Conservation (phyloP, 495 filamentous ascomycete species). For the Physcia stellaris region DNA sequence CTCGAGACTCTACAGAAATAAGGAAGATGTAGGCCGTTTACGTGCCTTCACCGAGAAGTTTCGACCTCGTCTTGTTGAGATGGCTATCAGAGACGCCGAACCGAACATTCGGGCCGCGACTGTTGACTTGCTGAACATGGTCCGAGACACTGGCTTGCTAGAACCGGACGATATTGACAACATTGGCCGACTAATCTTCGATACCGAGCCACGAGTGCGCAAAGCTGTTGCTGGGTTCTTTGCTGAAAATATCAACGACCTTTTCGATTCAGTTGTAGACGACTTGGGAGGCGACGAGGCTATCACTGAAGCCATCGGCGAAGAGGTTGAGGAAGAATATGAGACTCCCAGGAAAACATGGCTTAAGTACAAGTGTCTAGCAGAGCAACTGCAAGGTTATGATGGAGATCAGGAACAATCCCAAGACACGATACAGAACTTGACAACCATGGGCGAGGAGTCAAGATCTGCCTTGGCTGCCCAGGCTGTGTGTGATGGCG, state of each 20-base stretch:
- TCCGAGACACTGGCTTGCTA: slow-evolving; percentile 73
- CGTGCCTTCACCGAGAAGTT: slow-evolving; percentile 86
- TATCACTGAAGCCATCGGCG: slow-evolving; percentile 49
- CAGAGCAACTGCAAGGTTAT: slow-evolving; percentile 68
- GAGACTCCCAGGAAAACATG: slow-evolving; percentile 64
- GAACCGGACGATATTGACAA: slow-evolving; percentile 83
- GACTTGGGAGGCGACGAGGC: slow-evolving; percentile 72
- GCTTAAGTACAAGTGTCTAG: slow-evolving; percentile 83
- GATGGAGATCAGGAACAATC: slow-evolving; percentile 42
- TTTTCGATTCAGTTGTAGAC: slow-evolving; percentile 66
- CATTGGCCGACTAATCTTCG: slow-evolving; percentile 74
- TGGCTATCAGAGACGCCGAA: slow-evolving; percentile 73
- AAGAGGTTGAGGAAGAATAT: slow-evolving; percentile 52
- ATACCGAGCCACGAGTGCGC: slow-evolving; percentile 67
- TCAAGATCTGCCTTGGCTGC: slow-evolving; percentile 77
- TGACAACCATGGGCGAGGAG: slow-evolving; percentile 47
- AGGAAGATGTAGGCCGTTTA: slow-evolving; percentile 61
- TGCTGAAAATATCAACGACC: slow-evolving; percentile 66
- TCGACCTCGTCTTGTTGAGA: slow-evolving; percentile 77
- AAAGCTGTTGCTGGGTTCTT: slow-evolving; percentile 86
- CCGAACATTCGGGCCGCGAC: slow-evolving; percentile 59
- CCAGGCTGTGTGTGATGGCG: slow-evolving; percentile 67
- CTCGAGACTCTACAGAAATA: slow-evolving; percentile 55
- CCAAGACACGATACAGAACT: slow-evolving; percentile 19
- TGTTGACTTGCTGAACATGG: slow-evolving; percentile 64